Evolutionary conservation across 73 alveolate species (phyloP).

Genomic region (Paramecium sexaurelia): DNA sequence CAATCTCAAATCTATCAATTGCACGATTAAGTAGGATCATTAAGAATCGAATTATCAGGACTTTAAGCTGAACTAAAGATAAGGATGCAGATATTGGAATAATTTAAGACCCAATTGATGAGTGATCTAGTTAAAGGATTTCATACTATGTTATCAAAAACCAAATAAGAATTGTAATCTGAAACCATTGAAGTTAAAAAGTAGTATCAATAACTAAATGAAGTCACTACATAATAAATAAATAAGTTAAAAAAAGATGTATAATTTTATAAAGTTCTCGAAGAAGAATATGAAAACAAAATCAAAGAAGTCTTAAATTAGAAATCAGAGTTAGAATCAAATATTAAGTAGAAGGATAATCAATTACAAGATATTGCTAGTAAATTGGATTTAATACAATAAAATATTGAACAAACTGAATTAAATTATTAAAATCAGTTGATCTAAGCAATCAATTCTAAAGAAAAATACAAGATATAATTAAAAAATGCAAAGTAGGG

Average conservation of each 20-base stretch:
- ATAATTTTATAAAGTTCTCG: neutral
- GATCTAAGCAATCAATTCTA: neutral
- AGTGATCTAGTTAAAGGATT: conserved; percentile 19
- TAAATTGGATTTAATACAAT: neutral
- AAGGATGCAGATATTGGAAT: neutral
- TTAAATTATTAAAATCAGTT: neutral
- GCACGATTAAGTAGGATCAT: neutral
- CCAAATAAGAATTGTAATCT: neutral
- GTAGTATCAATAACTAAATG: neutral
- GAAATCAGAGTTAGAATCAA: neutral
- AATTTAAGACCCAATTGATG: neutral
- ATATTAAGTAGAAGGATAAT: neutral
- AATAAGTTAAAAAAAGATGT: neutral
- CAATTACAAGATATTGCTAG: neutral
- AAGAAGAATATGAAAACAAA: conserved; percentile 6
- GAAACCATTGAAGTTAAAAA: neutral
- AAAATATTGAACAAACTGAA: conserved; percentile 2
- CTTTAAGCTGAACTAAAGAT: neutral
- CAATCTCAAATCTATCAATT: neutral
- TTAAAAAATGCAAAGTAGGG: neutral
- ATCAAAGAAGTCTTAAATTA: neutral
- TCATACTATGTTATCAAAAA: neutral
- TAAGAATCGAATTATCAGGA: neutral
- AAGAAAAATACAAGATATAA: neutral
- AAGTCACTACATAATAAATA: neutral